Conservation (phyloP, 176 grass and related monocot genomes). For the Juncus inflexus region DNA sequence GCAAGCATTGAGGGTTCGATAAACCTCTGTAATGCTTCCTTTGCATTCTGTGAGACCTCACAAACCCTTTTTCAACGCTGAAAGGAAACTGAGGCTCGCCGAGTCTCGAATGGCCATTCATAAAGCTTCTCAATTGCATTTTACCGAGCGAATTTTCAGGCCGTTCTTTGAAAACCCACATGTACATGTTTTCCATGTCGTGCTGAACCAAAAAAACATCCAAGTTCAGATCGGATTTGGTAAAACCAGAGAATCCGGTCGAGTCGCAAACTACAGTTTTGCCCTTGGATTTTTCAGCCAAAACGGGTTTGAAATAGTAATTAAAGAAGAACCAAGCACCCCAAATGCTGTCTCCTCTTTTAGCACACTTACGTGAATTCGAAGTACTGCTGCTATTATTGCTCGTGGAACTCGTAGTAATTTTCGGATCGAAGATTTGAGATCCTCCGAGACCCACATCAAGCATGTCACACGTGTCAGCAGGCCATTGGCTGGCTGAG, state of each 20-base stretch:
- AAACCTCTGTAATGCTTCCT: conserved; percentile 89
- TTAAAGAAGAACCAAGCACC: conserved; percentile 99
- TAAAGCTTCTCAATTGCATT: conserved; percentile 96
- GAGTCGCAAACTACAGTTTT: conserved; percentile 31
- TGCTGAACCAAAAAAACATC: conserved; percentile 95
- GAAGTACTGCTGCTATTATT: conserved; percentile 25
- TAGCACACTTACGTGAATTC: conserved; percentile 68
- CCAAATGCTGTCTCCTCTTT: conserved; percentile 90
- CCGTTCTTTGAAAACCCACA: conserved; percentile 92
- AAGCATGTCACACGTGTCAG: conserved; percentile 63
- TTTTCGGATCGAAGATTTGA: conserved; percentile 61
- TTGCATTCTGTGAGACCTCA: conserved; percentile 88
- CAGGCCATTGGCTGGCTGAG: conserved; percentile 23
- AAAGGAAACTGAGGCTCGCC: conserved; percentile 90
- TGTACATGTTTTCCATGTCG: conserved; percentile 99
- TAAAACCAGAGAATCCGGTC: conserved; percentile 46
- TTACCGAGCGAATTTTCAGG: conserved; percentile 91
- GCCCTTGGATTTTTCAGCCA: conserved; percentile 54
- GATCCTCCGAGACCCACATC: conserved; percentile 63
- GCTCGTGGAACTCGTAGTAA: conserved; percentile 27
- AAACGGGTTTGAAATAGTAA: conserved; percentile 88
- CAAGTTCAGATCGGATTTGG: conserved; percentile 36
- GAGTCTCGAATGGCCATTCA: conserved; percentile 89
- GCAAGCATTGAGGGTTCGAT: conserved; percentile 86
- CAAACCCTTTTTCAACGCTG: conserved; percentile 79